A percentile compares a stretch with the other conserved stretches of the same genome.
These are phyloP conservation scores for Xylariaceae sp. DNA, from an alignment of 2,329 filamentous ascomycete species.

Conservation along the genomic window DNA sequence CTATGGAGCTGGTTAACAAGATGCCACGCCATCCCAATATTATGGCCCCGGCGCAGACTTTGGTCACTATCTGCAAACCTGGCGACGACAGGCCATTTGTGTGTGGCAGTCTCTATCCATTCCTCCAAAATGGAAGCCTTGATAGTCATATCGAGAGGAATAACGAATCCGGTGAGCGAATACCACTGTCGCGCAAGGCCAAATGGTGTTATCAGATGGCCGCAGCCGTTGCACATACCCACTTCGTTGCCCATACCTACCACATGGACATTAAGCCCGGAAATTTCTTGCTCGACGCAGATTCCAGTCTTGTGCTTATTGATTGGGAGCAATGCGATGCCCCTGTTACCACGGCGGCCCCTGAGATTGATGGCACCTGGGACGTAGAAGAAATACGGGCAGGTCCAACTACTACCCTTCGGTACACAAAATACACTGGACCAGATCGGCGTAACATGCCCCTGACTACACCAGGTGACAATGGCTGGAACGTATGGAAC, in stretches of 20 bases:
- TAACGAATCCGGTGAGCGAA: slow-evolving; percentile 9
- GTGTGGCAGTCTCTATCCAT: too few species aligned
- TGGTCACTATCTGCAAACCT: too few species aligned
- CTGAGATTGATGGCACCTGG: slow-evolving; percentile 3
- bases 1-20: too few species aligned
- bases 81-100: too few species aligned
- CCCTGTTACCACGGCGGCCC: slow-evolving; percentile 19
- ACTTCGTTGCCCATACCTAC: slow-evolving; percentile 26
- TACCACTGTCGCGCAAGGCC: slow-evolving; percentile 21
- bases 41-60: too few species aligned
- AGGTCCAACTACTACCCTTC: slow-evolving; percentile 1
- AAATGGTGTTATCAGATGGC: slow-evolving; percentile 32
- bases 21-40: too few species aligned
- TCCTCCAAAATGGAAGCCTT: too few species aligned
- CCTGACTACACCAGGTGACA: slow-evolving; percentile 10
- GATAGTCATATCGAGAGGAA: slow-evolving; percentile 10
- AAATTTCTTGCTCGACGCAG: slow-evolving; percentile 31
- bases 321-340: slow-evolving; percentile 35
- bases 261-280: slow-evolving; percentile 38
- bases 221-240: slow-evolving; percentile 25
- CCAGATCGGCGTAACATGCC: slow-evolving; percentile 17
- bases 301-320: slow-evolving; percentile 23
- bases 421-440: slow-evolving; percentile 19
- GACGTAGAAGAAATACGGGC: neutral
- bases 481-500: slow-evolving; percentile 16